Conservation (phyloP, 1,284 basidiomycete genomes). For the Rhodotorula sp. region DNA sequence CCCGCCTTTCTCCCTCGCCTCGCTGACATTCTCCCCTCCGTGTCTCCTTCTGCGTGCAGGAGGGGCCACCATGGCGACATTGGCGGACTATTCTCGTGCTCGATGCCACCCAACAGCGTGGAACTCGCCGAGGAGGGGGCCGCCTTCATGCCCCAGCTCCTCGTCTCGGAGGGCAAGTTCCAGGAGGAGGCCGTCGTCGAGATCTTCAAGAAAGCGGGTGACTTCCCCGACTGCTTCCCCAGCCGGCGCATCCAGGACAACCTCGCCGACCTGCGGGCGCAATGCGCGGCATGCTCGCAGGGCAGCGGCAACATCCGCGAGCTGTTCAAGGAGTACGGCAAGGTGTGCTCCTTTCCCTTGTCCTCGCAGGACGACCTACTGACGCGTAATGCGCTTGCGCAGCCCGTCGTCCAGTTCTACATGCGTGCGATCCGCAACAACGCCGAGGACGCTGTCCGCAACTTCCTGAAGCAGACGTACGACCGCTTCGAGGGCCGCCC, state of each 20-base stretch:
- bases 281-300: slow-evolving; percentile 96
- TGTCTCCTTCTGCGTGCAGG: too few relatives aligned
- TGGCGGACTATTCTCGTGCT: slow-evolving; percentile 68
- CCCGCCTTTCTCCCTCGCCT: too few relatives aligned
- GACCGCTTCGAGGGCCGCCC: slow-evolving; percentile 59
- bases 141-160: slow-evolving; percentile 82
- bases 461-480: slow-evolving; percentile 77
- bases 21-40: too few relatives aligned
- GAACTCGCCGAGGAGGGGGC: slow-evolving; percentile 85
- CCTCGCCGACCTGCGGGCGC: slow-evolving; percentile 88
- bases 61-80: slow-evolving; percentile 70
- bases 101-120: slow-evolving; percentile 88
- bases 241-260: slow-evolving; percentile 67
- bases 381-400: too few relatives aligned
- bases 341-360: not conserved
- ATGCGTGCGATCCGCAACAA: slow-evolving; percentile 89
- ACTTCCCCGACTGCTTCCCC: slow-evolving; percentile 68
- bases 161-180: slow-evolving; percentile 79
- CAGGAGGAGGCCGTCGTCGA: slow-evolving; percentile 71
- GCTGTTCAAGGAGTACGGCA: slow-evolving; percentile 74
- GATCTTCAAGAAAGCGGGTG: slow-evolving; percentile 76
- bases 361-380: slow-evolving; percentile 69
- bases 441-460: slow-evolving; percentile 84
- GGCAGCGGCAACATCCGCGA: slow-evolving; percentile 48
- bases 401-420: slow-evolving; percentile 92